phyloP scores from a whole-genome alignment of 2,329 filamentous ascomycete species.

The Aspergillus ochraceus region DNA sequence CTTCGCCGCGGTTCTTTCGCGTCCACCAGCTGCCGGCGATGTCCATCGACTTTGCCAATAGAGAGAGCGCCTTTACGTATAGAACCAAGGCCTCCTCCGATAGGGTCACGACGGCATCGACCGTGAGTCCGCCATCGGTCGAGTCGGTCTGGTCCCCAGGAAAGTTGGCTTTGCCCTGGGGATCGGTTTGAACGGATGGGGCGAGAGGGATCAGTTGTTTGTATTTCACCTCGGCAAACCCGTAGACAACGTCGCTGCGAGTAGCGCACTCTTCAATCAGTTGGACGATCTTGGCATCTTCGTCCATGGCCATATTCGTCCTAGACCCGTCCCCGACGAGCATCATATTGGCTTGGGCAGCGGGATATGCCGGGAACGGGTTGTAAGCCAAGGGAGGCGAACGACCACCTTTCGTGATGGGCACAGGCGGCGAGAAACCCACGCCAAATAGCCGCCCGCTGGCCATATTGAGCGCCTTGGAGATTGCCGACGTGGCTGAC shows the following conservation, averaged over 20 bases:
- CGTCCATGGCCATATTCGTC: conserved; percentile 64
- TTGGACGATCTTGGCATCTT: conserved; percentile 76
- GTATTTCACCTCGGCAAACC: conserved; percentile 97
- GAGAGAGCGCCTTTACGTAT: conserved; percentile 89
- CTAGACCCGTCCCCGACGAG: conserved; percentile 63
- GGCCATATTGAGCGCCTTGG: conserved; percentile 92
- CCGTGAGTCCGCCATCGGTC: conserved; percentile 76
- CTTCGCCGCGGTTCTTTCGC: conserved; percentile 69
- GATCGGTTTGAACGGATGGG: conserved; percentile 59
- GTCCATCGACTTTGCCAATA: conserved; percentile 93
- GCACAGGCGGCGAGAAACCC: conserved; percentile 51
- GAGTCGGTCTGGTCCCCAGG: conserved; percentile 44
- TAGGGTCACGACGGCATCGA: conserved; percentile 80
- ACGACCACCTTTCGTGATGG: conserved; percentile 45
- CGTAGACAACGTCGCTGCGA: conserved; percentile 92
- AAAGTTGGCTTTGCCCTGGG: conserved; percentile 26
- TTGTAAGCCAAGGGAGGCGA: conserved; percentile 54
- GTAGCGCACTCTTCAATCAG: conserved; percentile 89
- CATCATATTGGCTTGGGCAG: conserved; percentile 68
- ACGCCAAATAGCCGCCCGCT: conserved; percentile 61
- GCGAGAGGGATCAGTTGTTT: conserved; percentile 90
- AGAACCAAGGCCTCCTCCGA: conserved; percentile 94
- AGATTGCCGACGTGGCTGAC: conserved; percentile 86
- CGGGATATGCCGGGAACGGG: conserved; percentile 82
- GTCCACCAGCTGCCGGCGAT: conserved; percentile 92